phyloP scores from a whole-genome alignment of 1,284 basidiomycete species.

The Apiotrichum brassicae region DNA sequence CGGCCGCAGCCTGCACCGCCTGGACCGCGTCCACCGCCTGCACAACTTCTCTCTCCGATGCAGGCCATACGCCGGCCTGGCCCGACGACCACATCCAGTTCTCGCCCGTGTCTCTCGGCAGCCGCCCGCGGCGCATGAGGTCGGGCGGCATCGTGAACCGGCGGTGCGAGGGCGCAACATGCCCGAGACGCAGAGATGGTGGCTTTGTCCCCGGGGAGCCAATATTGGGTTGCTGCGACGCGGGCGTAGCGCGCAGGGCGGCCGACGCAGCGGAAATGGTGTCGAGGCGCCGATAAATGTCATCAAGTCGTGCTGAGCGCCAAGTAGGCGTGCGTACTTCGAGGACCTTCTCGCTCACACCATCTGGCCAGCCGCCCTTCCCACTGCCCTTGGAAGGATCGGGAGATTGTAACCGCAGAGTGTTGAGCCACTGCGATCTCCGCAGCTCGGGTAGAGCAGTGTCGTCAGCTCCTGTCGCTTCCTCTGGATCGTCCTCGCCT shows the following conservation, averaged over 20 bases:
- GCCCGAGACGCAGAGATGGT: constrained; percentile 18
- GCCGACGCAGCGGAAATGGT: constrained; percentile 20
- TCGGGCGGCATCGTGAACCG: constrained; percentile 21
- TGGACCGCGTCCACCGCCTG: constrained; percentile 1
- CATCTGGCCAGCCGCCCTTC: constrained; percentile 57
- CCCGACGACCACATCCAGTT: constrained; percentile 30
- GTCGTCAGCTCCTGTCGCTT: background rate
- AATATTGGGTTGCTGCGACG: constrained; percentile 1
- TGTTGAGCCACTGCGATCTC: constrained; percentile 9
- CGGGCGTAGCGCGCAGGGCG: constrained; percentile 18
- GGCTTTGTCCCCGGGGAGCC: background rate
- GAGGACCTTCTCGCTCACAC: constrained; percentile 60
- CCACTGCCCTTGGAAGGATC: constrained; percentile 47
- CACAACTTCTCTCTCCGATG: background rate
- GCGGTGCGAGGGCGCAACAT: constrained; percentile 31
- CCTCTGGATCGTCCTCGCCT: constrained; percentile 30
- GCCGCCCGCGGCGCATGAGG: constrained; percentile 21
- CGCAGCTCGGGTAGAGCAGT: background rate
- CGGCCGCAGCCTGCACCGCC: constrained; percentile 3
- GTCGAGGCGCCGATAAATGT: constrained; percentile 34
- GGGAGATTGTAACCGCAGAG: constrained; percentile 2
- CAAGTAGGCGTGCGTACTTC: constrained; percentile 57
- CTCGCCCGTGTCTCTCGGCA: constrained; percentile 23
- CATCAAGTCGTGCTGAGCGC: constrained; percentile 36
- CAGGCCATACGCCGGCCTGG: constrained; percentile 15